Evolutionary conservation across 2,329 filamentous ascomycete genomes (phyloP), one percentile per base, ranked within the genome.

Genomic region (Fusarium sp.): DNA sequence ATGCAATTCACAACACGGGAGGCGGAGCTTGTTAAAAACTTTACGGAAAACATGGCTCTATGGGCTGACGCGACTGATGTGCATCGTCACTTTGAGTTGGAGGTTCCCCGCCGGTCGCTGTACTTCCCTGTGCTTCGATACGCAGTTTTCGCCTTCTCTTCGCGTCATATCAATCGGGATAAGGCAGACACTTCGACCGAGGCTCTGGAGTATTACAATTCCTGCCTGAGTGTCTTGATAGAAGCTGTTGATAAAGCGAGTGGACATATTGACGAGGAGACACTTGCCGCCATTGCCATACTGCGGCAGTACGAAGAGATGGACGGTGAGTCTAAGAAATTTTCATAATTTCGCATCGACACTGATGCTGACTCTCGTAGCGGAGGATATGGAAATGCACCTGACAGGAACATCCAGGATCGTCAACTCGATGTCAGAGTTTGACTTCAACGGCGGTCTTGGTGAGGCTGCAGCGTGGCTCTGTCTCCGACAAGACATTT

Each of bases 381-480:
- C 59, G 7, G 39, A 62, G 3, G 59, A 62, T 22, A 57, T 57
- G 51, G 59, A 62, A 22, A 57, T 62, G 59, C 59, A 62, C 26
- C 17, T 62, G 17, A 57, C 59, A 11, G 59, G 50, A 12, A 62
- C 39, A 45, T 62, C 59, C 11, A 41, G 51, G 26, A 62, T 62
- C 4, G 59, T 62, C 3, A 62, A 62, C 50, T 56, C 59, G 2
- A 62, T 62, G 50, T 62, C 59, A 14, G 22, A 36, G 7, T 62
- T 62, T 9, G 59, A 62, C 26, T 62, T 62, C 12, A 62, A 62
- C 13, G 39, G 59, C 24, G 59, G 59, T 4, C 59, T 62, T 3
- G 59, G 59, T 8, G 50, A 62, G 36, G 59, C 59, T 3, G 59
- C 59, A 4, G 59, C 50, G 11, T 62, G 59, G 59, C 50, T 62